Percentiles rank a stretch among this genome's conserved stretches.
Conservation (phyloP, 1,284 basidiomycete species). For the Mixia osmundae region DNA sequence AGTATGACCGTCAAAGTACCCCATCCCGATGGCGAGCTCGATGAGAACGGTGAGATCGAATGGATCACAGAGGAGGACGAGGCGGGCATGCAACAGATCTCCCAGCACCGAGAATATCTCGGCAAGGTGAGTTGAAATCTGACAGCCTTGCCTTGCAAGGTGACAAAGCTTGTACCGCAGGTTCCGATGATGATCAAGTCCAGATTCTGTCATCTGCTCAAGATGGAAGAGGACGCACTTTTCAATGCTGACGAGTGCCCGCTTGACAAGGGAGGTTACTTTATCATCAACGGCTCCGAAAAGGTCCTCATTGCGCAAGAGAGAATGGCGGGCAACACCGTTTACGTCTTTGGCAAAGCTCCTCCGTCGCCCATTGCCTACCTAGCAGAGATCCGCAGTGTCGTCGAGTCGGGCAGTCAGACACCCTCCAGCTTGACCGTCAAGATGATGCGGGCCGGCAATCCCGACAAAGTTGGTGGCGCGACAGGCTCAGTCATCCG, state of each 20-base stretch:
- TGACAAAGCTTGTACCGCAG: conserved; percentile 24
- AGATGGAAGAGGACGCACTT: conserved; percentile 50
- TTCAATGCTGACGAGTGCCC: conserved; percentile 92
- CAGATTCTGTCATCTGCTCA: conserved; percentile 76
- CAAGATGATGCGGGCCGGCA: conserved; percentile 36
- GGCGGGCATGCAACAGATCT: conserved; percentile 56
- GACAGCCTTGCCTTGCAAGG: not conserved
- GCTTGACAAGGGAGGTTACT: conserved; percentile 92
- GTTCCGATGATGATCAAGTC: conserved; percentile 96
- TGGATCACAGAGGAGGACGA: conserved; percentile 38
- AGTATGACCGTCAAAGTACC: conserved; percentile 51
- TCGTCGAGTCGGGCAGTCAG: conserved; percentile 95
- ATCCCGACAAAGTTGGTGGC: conserved; percentile 3
- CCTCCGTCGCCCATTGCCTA: conserved; percentile 90
- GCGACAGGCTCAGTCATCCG: conserved; percentile 78
- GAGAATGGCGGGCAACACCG: conserved; percentile 97
- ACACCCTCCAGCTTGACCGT: conserved; percentile 96
- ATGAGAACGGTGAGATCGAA: conserved; percentile 42
- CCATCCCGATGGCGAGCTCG: conserved; percentile 45
- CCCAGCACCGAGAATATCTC: too few relatives aligned
- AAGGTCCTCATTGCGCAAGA: conserved; percentile 99
- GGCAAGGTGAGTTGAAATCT: conserved; percentile 44
- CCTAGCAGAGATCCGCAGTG: conserved; percentile 89
- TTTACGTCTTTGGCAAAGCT: conserved; percentile 96
- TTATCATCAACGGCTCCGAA: conserved; percentile 98